phyloP scores from a whole-genome alignment of 2,329 filamentous ascomycete species.

The Fusarium sp. region DNA sequence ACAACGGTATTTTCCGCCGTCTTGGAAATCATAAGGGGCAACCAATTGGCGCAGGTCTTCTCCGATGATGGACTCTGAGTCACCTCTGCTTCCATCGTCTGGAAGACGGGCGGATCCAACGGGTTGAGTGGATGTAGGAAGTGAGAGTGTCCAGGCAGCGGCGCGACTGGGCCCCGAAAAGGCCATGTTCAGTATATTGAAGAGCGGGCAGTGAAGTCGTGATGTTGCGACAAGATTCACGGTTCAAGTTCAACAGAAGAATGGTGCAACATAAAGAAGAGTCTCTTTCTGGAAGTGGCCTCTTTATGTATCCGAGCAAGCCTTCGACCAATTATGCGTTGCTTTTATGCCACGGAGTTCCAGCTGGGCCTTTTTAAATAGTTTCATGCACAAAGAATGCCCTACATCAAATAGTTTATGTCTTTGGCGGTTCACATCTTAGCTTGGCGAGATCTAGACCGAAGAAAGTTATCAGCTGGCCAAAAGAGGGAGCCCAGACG shows the following conservation, averaged over 20 bases:
- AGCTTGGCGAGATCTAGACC: neutral
- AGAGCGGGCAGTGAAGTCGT: fast-evolving
- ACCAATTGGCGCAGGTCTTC: neutral
- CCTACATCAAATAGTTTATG: neutral
- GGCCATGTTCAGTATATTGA: neutral
- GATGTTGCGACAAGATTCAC: neutral
- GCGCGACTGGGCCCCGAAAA: neutral
- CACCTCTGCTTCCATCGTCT: neutral
- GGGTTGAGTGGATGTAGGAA: neutral
- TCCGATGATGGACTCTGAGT: neutral
- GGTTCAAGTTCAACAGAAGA: no score
- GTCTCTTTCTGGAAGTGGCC: no score
- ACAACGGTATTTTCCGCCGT: neutral
- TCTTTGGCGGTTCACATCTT: neutral
- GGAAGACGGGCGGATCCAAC: neutral
- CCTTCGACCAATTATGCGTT: neutral
- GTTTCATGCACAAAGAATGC: neutral
- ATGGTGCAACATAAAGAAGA: neutral
- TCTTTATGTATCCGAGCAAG: neutral
- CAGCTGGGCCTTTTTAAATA: neutral
- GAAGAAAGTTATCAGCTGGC: neutral
- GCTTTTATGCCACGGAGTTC: neutral
- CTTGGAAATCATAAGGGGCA: neutral
- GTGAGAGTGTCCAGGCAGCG: neutral
- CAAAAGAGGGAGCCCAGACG: neutral